A percentile compares a stretch with the other conserved stretches of the same genome.
Evolutionary conservation across 768 basidiomycete genomes (phyloP).

Genomic region (Boletus rex-veris): DNA sequence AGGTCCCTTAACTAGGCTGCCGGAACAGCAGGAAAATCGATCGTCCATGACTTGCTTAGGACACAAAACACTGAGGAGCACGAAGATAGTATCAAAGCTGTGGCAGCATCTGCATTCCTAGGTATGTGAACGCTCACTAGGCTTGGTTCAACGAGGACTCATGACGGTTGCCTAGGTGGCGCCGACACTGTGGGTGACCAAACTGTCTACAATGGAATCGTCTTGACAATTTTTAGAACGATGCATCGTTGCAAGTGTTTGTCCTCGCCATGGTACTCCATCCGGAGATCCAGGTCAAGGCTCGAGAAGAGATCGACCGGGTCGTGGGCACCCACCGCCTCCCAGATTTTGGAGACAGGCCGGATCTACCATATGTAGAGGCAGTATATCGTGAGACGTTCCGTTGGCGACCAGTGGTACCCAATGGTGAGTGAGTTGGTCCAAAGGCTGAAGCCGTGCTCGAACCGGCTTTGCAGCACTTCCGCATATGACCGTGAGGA

Average conservation of each 20-base stretch:
- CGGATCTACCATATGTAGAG: slow-evolving; percentile 30
- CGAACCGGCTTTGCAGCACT: slow-evolving; percentile 10
- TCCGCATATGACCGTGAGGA: slow-evolving; percentile 21
- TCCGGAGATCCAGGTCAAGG: slow-evolving; percentile 31
- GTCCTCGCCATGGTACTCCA: slow-evolving; percentile 33
- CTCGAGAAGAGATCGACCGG: slow-evolving; percentile 30
- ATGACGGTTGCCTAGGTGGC: slow-evolving; percentile 16
- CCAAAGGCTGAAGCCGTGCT: background rate
- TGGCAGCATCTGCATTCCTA: slow-evolving; percentile 22
- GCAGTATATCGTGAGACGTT: slow-evolving; percentile 31
- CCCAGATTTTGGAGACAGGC: slow-evolving; percentile 27
- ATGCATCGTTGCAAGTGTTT: slow-evolving; percentile 21
- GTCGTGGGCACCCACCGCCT: slow-evolving; percentile 31
- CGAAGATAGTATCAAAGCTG: slow-evolving; percentile 18
- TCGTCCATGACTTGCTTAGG: slow-evolving; percentile 21
- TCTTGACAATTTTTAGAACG: slow-evolving; percentile 11
- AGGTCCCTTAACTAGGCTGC: slow-evolving; percentile 4
- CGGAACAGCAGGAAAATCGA: slow-evolving; percentile 20
- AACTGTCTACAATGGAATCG: too few relatives aligned
- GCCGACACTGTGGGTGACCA: slow-evolving; percentile 23
- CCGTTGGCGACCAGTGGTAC: slow-evolving; percentile 31
- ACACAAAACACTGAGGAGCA: background rate
- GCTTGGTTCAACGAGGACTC: background rate
- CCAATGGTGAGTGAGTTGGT: slow-evolving; percentile 21
- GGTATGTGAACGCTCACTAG: slow-evolving; percentile 9